Evolutionary conservation across 345 rosid species (phyloP), one percentile per base, ranked within the genome.

Genomic region (Populus pruinosa): DNA sequence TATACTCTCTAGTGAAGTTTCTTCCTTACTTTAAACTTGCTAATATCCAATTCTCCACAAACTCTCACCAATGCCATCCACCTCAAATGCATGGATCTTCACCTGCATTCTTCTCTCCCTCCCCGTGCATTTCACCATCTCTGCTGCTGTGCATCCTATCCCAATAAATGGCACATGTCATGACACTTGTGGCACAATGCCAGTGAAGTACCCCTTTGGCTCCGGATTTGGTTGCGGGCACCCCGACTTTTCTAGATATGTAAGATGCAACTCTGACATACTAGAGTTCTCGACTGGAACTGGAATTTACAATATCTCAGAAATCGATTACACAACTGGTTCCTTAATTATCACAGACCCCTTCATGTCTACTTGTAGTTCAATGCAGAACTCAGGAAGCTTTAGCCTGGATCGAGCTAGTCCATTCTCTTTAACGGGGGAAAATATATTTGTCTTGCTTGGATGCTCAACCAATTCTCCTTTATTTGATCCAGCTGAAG

Each of bases 401-500:
- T 90, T 90, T 74, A 82, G 83, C 87, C 78, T 89, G 79, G 92
- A 89, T 64, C 77, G 80, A 8, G 75, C 87, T 20, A 86, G 89
- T 79, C 92, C 92, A 2, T 90, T 90, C 84, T 66, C 84, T n/a
- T 55, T 89, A 36, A 84, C 87, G 8, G 73, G 80, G 9, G 82
- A 81, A 29, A 85, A 90, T 68, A 85, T 89, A 64, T 87, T 90
- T 59, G 90, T 84, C 33, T 76, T 90, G 85, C 90, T 90, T 4
- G 92, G 92, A 4, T 90, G 94, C 78, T 90, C 94, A 47, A 84
- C 85, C 23, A 85, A 88, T 63, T 90, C 94, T 72, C 92, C 90
- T 0, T 85, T 89, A 29, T 90, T 89, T 56, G 94, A 89, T 71
- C 83, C 91, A 7, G 77, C 80, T 21, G 86, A 86, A 56, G 90